Conservation (phyloP, 257 asterid genomes). For the Solanum rostratum region DNA sequence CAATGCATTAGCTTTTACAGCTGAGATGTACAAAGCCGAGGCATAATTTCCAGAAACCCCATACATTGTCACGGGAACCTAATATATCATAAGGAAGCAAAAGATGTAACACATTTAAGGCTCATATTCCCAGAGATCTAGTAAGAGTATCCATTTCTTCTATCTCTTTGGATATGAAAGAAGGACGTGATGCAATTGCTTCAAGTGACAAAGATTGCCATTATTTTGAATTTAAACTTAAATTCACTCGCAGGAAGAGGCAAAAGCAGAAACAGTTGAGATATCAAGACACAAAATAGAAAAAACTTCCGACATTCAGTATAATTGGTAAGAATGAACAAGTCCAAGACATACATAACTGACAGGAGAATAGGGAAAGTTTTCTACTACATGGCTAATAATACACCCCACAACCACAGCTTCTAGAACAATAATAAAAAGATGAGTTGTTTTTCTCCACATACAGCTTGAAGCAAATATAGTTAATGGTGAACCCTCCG, state of each 20-base stretch:
- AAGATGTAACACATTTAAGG: conserved; percentile 1
- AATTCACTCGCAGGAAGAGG: not conserved
- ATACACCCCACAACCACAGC: not conserved
- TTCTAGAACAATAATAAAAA: not conserved
- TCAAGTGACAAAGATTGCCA: not conserved
- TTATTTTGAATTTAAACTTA: not conserved
- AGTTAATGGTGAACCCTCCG: not conserved
- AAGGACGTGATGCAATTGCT: not conserved
- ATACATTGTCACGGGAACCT: conserved; percentile 78
- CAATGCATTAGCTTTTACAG: conserved; percentile 65
- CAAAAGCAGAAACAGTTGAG: not conserved
- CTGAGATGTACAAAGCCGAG: conserved; percentile 71
- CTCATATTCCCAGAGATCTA: not conserved
- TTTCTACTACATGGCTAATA: not conserved
- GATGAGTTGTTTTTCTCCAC: not conserved
- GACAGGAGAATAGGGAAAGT: not conserved
- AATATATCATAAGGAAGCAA: conserved; percentile 2
- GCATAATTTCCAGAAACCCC: conserved; percentile 94
- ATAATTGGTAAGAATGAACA: not conserved
- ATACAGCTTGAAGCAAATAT: not conserved
- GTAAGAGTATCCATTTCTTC: not conserved
- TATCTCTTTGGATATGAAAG: not conserved
- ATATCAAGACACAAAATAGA: not conserved
- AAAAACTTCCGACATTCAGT: no score
- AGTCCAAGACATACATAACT: not conserved